Conservation (phyloP, 768 basidiomycete species). For the Leccinum sublutescens region DNA sequence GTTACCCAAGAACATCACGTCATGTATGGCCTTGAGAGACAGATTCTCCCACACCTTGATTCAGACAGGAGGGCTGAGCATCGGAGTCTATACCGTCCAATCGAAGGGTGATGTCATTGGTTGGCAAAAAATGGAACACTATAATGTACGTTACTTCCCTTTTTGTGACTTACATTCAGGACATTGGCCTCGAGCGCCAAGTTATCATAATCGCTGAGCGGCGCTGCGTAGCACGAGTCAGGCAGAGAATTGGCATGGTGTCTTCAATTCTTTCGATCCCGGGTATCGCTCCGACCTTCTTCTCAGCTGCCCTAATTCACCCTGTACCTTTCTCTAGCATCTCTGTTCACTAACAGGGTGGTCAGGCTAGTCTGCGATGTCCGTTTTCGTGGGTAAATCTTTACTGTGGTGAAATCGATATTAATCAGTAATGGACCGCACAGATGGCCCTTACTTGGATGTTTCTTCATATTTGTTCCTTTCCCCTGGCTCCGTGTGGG, state of each 20-base stretch:
- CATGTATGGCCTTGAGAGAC: conserved; percentile 26
- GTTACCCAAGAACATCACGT: conserved; percentile 15
- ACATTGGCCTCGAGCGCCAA: neutral
- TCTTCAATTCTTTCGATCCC: neutral
- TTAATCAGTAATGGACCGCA: neutral
- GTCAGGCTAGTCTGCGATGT: neutral
- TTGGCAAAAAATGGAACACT: neutral
- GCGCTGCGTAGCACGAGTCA: too few species aligned
- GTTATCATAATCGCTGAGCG: neutral
- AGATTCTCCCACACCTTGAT: conserved; percentile 33
- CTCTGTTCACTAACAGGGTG: neutral
- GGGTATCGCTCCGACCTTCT: neutral
- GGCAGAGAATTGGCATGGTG: too few species aligned
- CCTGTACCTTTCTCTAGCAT: neutral
- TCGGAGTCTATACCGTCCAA: conserved; percentile 25
- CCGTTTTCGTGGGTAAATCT: neutral
- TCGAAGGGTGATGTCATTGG: conserved; percentile 7
- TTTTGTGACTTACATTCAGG: neutral
- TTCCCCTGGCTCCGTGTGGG: neutral
- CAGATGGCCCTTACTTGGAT: neutral
- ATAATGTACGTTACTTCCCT: conserved; percentile 3
- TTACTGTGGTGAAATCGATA: neutral
- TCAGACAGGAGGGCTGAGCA: conserved; percentile 28
- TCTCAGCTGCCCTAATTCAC: neutral
- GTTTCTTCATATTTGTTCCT: too few species aligned